Evolutionary conservation across 257 asterid genomes (phyloP), one percentile per base, ranked within the genome.

Genomic region (Plantago ovata): DNA sequence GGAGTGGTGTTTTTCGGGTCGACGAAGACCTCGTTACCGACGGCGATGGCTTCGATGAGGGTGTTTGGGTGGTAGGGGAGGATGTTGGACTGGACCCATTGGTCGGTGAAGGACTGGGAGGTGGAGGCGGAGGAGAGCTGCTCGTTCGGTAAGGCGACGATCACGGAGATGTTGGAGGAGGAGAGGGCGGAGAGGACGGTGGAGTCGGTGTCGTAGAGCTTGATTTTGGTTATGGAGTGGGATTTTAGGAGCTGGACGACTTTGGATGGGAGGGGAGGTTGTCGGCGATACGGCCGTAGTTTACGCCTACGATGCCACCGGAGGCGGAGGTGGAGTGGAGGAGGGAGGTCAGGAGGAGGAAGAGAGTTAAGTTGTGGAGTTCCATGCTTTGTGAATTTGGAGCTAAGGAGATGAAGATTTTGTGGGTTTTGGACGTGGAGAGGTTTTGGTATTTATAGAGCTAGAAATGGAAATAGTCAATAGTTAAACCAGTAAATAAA

Each of bases 241-340:
- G 75, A 8, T 56, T 77, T 78, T 41, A 86, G 90, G 68, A 86
- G 87, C 40, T 79, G 69, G 10, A 79, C 86, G 9, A 84, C 95
- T 43, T 81, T 59, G 2, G 67, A 1, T 16, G 95, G 90, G 10
- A 36, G 0, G 95, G 95, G 18, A 86, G 94, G 33, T 86, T 20
- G 63, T 84, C 18, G 6, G 94, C 95, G 44, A 86, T n/a, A 7
- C 94, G 85, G 62, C 95, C 95, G 59, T 86, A 86, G 82, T 84
- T 84, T 7, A 86, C 46, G 5, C 86, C 95, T 13, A 84, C 6
- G 41, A 68, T 28, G 55, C 88, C 36, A 28, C 4, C 83, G 45
- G 60, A 10, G 40, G 32, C 67, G 33, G 38, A 44, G 23, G 21
- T n/a, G 38, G 43, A 14, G 41, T 32, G 22, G 13, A 12, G 46